Evolutionary conservation across 345 rosid genomes (phyloP).

Genomic region (Reutealis trisperma): DNA sequence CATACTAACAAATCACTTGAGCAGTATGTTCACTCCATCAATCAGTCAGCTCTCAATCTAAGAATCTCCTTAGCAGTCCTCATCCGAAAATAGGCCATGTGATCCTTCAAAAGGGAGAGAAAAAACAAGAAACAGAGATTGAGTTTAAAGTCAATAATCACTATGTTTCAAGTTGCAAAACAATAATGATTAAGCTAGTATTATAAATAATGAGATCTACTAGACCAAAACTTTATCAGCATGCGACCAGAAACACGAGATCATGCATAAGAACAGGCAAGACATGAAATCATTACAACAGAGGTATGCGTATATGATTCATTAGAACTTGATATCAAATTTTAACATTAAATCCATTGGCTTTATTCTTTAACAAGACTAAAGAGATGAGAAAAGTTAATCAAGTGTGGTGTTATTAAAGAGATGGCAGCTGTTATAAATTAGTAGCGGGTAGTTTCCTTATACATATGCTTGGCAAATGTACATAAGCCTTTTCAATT

Average conservation of each 20-base stretch:
- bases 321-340: neutral
- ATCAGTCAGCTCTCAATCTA: conserved; percentile 80
- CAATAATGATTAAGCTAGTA: neutral
- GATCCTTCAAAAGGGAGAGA: conserved; percentile 44
- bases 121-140: neutral
- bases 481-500: neutral
- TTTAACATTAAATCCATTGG: neutral
- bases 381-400: neutral
- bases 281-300: neutral
- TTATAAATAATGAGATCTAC: neutral
- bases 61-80: conserved; percentile 94
- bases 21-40: neutral
- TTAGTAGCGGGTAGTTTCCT: neutral
- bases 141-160: neutral
- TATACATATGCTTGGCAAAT: neutral
- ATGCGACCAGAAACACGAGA: neutral
- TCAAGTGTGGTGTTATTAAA: neutral
- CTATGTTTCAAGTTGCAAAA: neutral
- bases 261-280: neutral
- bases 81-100: conserved; percentile 88
- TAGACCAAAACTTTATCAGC: neutral
- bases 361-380: neutral
- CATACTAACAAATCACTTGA: neutral
- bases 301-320: neutral
- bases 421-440: neutral